Conservation (phyloP, 73 alveolate genomes). For the Diophrys sp. region DNA sequence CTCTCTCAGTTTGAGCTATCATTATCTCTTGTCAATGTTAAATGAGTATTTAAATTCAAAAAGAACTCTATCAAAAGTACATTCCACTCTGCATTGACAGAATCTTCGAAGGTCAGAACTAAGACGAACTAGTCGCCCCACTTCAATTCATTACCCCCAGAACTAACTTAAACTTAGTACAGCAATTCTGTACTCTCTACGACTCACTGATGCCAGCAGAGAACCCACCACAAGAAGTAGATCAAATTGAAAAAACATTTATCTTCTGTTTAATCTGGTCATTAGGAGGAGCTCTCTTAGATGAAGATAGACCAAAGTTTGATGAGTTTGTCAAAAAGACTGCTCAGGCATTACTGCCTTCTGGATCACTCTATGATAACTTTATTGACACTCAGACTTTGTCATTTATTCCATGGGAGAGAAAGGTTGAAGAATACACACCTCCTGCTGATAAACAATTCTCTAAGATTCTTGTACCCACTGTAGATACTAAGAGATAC, state of each 20-base stretch:
- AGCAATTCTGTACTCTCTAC: constrained; percentile 79
- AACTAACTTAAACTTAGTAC: constrained; percentile 83
- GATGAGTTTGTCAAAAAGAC: constrained; percentile 85
- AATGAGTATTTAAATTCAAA: no score
- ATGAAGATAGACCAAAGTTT: constrained; percentile 91
- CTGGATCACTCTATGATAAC: constrained; percentile 65
- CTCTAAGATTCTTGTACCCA: constrained; percentile 98
- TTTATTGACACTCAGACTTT: constrained; percentile 59
- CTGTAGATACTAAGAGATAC: constrained; percentile 95
- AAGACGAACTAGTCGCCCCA: constrained; percentile 80
- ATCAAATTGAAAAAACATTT: constrained; percentile 88
- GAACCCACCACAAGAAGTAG: constrained; percentile 91
- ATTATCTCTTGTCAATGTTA: no score
- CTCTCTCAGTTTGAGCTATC: no score
- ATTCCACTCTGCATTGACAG: constrained; percentile 73
- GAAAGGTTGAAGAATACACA: constrained; percentile 64
- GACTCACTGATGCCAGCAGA: constrained; percentile 93
- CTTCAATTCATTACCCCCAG: constrained; percentile 71
- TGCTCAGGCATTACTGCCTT: constrained; percentile 69
- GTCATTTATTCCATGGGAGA: constrained; percentile 89
- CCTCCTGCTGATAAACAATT: constrained; percentile 91
- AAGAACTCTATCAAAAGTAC: constrained; percentile 61
- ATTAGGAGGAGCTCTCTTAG: constrained; percentile 91
- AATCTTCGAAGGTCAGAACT: constrained; percentile 81
- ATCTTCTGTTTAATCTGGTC: constrained; percentile 98